Conservation (phyloP, 225 moss, liverwort and hornwort genomes). For the Pseudoscleropodium purum region DNA sequence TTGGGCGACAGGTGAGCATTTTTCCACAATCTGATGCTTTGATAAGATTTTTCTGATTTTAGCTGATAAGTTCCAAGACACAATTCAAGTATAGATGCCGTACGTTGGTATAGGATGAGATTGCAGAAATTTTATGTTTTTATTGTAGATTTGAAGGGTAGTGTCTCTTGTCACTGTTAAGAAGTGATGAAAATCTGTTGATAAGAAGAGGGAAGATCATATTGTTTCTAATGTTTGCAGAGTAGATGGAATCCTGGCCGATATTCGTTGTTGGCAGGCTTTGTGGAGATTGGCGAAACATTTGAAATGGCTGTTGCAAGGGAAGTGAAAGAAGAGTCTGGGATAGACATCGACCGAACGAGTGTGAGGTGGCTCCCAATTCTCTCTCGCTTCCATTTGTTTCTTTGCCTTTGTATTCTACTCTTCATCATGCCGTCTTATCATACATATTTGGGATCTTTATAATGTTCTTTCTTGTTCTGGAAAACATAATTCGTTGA, state of each 20-base stretch:
- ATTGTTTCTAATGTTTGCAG: conserved; percentile 33
- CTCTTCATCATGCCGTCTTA: background rate
- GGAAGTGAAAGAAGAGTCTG: conserved; percentile 88
- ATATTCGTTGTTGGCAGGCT: conserved; percentile 83
- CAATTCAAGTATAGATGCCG: background rate
- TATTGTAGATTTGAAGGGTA: background rate
- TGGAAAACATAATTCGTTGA: background rate
- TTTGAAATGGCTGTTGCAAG: conserved; percentile 88
- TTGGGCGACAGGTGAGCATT: conserved; percentile 73
- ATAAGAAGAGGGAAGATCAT: background rate
- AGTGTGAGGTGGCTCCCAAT: conserved; percentile 58
- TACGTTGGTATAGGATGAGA: background rate
- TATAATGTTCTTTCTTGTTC: background rate
- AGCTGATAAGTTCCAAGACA: background rate
- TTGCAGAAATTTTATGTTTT: background rate
- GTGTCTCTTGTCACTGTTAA: background rate
- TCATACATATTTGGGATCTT: background rate
- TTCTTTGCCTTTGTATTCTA: background rate
- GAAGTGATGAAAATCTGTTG: background rate
- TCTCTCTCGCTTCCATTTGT: background rate
- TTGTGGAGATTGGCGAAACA: conserved; percentile 92
- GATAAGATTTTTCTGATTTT: background rate
- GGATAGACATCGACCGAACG: conserved; percentile 51
- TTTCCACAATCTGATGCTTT: background rate
- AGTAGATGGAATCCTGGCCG: conserved; percentile 82